These are phyloP conservation scores for Nemania sp. DNA, from an alignment of 2,329 filamentous ascomycete species.

Conservation along the genomic window DNA sequence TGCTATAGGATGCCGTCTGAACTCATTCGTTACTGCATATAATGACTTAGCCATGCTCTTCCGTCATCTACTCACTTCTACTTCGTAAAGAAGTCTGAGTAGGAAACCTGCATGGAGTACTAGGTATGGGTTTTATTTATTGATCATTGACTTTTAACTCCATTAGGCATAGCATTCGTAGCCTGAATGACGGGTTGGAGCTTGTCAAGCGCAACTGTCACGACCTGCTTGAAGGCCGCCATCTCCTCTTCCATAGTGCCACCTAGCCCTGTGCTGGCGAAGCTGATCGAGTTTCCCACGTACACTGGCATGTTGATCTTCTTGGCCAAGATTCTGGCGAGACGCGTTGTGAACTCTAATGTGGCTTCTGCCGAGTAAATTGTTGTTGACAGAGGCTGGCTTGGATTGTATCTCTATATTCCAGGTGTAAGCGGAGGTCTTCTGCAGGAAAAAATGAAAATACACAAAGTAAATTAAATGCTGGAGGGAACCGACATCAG, in stretches of 20 bases:
- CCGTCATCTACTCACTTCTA: neutral
- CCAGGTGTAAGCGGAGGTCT: slow-evolving; percentile 8
- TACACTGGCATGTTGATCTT: slow-evolving; percentile 78
- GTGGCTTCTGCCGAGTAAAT: slow-evolving; percentile 77
- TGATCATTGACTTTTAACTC: neutral
- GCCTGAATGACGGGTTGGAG: slow-evolving; percentile 45
- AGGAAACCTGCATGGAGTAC: no score
- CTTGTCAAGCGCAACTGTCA: slow-evolving; percentile 67
- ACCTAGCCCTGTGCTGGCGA: slow-evolving; percentile 73
- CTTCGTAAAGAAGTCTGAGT: no score
- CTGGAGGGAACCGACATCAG: slow-evolving; percentile 67
- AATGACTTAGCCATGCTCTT: neutral
- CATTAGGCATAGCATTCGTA: slow-evolving; percentile 1
- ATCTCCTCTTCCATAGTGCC: slow-evolving; percentile 92
- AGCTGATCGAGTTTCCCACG: slow-evolving; percentile 84
- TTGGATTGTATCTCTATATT: slow-evolving; percentile 54
- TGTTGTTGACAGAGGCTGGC: slow-evolving; percentile 74
- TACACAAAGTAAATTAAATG: no score
- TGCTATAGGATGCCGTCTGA: neutral
- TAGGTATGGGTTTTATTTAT: no score
- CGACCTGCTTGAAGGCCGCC: slow-evolving; percentile 78
- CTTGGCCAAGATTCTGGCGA: slow-evolving; percentile 82
- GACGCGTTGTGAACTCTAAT: slow-evolving; percentile 82
- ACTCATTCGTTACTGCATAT: neutral
- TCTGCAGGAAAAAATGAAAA: no score